These are phyloP conservation scores for Alternaria sp. DNA, from an alignment of 2,329 filamentous ascomycete genomes.

Conservation along the genomic window DNA sequence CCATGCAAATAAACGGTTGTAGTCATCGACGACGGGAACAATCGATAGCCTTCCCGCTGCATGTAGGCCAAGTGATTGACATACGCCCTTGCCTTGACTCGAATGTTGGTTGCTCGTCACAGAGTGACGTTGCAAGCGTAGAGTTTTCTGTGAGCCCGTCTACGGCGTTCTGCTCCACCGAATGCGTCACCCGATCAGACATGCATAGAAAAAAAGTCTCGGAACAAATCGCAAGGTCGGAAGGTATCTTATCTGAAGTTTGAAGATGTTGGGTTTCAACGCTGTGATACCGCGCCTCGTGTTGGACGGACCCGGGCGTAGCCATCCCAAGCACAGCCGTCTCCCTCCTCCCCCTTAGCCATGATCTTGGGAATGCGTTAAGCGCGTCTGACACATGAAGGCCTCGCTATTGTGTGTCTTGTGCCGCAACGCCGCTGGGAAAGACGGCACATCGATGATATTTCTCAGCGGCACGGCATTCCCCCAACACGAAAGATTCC, in stretches of 20 bases:
- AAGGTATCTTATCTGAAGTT: background rate
- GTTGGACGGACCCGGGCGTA: background rate
- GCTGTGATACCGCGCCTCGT: background rate
- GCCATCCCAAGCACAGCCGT: background rate
- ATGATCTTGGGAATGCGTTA: slow-evolving; percentile 5
- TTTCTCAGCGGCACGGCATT: slow-evolving; percentile 1
- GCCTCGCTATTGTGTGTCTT: background rate
- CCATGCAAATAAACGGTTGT: background rate
- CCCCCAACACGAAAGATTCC: background rate
- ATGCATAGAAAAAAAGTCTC: slow-evolving; percentile 1
- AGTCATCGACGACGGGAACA: background rate
- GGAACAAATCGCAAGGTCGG: background rate
- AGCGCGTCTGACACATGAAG: slow-evolving; percentile 3
- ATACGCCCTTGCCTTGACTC: slow-evolving; percentile 1
- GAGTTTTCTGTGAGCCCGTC: background rate
- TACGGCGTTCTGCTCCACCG: slow-evolving; percentile 1
- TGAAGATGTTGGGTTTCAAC: slow-evolving; percentile 1
- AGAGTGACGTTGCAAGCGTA: background rate
- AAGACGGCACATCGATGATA: slow-evolving; percentile 4
- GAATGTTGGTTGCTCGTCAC: background rate
- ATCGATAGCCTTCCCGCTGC: background rate
- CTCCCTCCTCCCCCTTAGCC: slow-evolving; percentile 3
- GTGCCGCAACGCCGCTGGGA: background rate
- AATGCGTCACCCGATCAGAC: background rate
- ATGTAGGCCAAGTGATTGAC: slow-evolving; percentile 2